Conservation (phyloP, 1,284 basidiomycete species). For the Amylostereum areolatum region DNA sequence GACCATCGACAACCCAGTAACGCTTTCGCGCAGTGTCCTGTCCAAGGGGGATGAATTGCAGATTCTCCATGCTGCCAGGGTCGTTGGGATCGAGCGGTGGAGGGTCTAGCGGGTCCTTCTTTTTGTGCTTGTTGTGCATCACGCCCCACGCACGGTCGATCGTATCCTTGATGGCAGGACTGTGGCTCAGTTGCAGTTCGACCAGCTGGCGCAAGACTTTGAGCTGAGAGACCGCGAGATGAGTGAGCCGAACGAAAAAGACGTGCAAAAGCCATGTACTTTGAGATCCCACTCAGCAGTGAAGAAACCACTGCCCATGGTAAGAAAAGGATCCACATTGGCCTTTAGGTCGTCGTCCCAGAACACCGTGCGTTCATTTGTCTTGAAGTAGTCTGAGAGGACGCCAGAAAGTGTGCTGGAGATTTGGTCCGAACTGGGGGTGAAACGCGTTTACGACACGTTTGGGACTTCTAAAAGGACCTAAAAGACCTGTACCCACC, state of each 20-base stretch:
- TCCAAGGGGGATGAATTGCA: conserved; percentile 63
- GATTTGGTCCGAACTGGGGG: conserved; percentile 65
- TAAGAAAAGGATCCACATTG: conserved; percentile 68
- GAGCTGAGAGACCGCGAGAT: conserved; percentile 40
- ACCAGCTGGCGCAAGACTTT: conserved; percentile 74
- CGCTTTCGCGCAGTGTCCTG: conserved; percentile 68
- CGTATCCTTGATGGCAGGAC: conserved; percentile 54
- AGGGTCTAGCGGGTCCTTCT: conserved; percentile 50
- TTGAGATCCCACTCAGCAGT: conserved; percentile 71
- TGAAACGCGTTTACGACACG: conserved; percentile 28
- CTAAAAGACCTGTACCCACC: conserved; percentile 44
- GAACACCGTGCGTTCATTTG: conserved; percentile 65
- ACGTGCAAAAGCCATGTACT: conserved; percentile 35
- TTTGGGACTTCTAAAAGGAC: conserved; percentile 20
- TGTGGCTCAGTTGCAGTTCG: conserved; percentile 69
- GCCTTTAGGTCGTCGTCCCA: conserved; percentile 62
- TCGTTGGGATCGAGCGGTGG: conserved; percentile 47
- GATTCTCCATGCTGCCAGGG: conserved; percentile 52
- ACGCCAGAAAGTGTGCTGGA: conserved; percentile 61
- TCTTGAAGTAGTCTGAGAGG: conserved; percentile 65
- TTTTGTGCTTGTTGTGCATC: conserved; percentile 75
- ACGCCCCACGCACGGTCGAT: conserved; percentile 83
- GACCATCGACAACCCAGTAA: conserved; percentile 79
- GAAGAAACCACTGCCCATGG: conserved; percentile 62
- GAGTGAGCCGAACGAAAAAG: background rate